These are phyloP conservation scores for Begonia masoniana DNA, from an alignment of 306 rosid species.

Conservation along the genomic window DNA sequence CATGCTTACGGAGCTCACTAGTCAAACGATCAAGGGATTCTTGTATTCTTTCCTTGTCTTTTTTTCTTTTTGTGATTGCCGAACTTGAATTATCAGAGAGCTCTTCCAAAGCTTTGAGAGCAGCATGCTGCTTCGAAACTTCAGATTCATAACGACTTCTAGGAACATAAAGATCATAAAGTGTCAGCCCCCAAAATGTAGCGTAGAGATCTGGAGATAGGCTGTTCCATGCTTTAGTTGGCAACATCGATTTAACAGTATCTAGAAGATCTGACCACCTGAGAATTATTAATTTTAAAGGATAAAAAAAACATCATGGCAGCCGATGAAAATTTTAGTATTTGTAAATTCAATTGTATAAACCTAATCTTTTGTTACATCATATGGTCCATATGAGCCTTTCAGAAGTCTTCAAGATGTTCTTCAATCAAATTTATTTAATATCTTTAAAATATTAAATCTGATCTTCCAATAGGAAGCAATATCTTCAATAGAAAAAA, in stretches of 20 bases:
- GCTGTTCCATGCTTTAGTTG: constrained; percentile 95
- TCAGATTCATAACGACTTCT: constrained; percentile 81
- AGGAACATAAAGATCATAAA: constrained; percentile 89
- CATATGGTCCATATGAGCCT: too few relatives aligned
- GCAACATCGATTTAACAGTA: constrained; percentile 77
- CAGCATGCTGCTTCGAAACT: constrained; percentile 78
- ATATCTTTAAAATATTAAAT: too few relatives aligned
- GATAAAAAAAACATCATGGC: neutral
- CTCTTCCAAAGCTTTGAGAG: constrained; percentile 87
- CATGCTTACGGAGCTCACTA: constrained; percentile 69
- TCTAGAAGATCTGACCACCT: constrained; percentile 86
- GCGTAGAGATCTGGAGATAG: constrained; percentile 94
- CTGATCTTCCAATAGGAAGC: too few relatives aligned
- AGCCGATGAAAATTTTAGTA: neutral
- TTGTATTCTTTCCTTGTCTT: constrained; percentile 96
- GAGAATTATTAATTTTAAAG: constrained; percentile 12
- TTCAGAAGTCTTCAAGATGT: too few relatives aligned
- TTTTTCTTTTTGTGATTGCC: constrained; percentile 88
- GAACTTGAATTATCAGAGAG: constrained; percentile 94
- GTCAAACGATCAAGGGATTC: constrained; percentile 84
- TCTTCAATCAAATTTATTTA: too few relatives aligned
- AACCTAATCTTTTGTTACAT: too few relatives aligned
- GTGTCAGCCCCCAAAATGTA: constrained; percentile 98
- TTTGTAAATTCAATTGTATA: neutral
- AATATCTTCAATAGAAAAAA: too few relatives aligned